phyloP scores from a whole-genome alignment of 495 filamentous ascomycete genomes.

The Aspergillus steynii region DNA sequence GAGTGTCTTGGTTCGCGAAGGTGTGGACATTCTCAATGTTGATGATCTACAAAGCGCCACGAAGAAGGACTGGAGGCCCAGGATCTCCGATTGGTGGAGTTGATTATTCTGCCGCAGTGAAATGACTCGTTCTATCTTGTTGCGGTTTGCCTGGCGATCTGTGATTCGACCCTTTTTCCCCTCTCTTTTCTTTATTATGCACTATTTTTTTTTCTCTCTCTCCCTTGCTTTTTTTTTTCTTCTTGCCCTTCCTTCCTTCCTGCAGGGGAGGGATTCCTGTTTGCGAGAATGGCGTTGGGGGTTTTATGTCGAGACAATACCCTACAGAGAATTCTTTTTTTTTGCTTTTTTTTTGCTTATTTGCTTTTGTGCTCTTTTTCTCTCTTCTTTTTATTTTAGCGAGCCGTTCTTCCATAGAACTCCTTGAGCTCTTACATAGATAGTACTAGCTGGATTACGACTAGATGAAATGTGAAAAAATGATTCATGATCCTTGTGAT shows the following conservation, averaged over 20 bases:
- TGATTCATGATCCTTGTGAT: conserved; percentile 1
- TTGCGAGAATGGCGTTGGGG: conserved; percentile 1
- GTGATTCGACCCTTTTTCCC: conserved; percentile 3
- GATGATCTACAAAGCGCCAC: conserved; percentile 68
- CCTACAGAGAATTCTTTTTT: conserved; percentile 8
- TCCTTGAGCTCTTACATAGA: background rate
- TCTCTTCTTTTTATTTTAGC: conserved; percentile 5
- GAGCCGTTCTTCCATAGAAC: conserved; percentile 3
- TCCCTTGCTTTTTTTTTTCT: conserved; percentile 12
- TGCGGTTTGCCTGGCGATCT: background rate
- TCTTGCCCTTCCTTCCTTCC: background rate
- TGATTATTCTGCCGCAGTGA: conserved; percentile 7
- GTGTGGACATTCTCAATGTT: conserved; percentile 75
- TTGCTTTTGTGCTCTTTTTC: conserved; percentile 6
- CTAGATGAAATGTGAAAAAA: background rate
- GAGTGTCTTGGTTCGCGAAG: conserved; percentile 69
- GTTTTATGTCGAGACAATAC: conserved; percentile 6
- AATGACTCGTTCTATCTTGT: background rate
- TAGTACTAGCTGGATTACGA: background rate
- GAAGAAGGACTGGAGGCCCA: conserved; percentile 42
- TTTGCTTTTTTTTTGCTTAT: conserved; percentile 5
- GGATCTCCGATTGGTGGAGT: conserved; percentile 43
- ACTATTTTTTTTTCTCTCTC: conserved; percentile 4
- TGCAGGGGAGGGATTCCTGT: background rate
- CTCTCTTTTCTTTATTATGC: conserved; percentile 4